Conservation (phyloP, 176 grass and related monocot genomes). For the Paspalum vaginatum region DNA sequence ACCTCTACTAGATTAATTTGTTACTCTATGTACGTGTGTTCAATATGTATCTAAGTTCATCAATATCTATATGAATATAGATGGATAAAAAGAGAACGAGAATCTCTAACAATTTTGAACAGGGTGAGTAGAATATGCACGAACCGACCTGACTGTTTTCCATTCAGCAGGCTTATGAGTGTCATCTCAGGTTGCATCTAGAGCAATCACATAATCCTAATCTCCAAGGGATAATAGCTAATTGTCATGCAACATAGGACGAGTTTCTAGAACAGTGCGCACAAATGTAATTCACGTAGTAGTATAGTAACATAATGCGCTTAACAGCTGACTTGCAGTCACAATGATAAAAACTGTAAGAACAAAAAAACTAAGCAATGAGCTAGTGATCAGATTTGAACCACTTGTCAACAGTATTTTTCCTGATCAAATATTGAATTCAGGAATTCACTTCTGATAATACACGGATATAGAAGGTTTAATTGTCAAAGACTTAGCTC, state of each 20-base stretch:
- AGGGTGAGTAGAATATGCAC: no score
- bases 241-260: background rate
- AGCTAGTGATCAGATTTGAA: background rate
- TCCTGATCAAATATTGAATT: background rate
- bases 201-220: conserved; percentile 1
- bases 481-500: background rate
- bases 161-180: no score
- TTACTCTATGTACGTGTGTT: no score
- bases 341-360: background rate
- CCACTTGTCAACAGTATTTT: background rate
- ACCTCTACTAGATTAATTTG: no score
- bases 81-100: no score
- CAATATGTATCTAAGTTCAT: no score
- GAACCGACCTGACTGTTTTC: no score
- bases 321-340: background rate
- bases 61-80: no score
- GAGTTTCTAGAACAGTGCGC: background rate
- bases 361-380: background rate
- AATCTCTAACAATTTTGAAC: no score
- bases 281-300: no score
- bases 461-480: background rate
- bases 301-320: background rate
- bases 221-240: background rate
- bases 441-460: background rate
- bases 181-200: background rate